Evolutionary conservation across 1,139 yeast species (phyloP).

Genomic region (Pichia sp.): DNA sequence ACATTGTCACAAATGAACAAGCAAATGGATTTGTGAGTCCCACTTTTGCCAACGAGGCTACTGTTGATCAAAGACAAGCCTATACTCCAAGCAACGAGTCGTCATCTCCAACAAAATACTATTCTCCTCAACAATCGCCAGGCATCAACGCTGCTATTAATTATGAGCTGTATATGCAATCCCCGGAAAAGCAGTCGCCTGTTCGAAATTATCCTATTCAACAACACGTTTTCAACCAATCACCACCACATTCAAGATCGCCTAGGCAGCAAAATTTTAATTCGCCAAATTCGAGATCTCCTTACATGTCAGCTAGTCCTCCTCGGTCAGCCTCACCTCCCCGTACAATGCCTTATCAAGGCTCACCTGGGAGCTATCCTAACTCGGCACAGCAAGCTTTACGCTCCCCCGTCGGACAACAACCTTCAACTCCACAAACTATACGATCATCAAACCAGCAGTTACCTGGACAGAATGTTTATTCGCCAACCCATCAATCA

Average conservation of each 20-base stretch:
- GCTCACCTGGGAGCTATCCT: background rate
- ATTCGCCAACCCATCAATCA: background rate
- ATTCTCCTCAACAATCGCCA: background rate
- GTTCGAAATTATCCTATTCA: background rate
- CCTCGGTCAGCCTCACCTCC: constrained; percentile 2
- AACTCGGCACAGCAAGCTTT: background rate
- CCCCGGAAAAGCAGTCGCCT: background rate
- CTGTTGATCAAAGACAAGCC: background rate
- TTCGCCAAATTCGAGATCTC: background rate
- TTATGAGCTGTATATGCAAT: background rate
- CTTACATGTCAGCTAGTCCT: background rate
- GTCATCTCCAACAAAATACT: background rate
- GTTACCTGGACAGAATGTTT: background rate
- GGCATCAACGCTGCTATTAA: background rate
- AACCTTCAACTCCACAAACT: background rate
- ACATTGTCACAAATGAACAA: background rate
- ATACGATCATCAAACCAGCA: background rate
- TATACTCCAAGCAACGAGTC: background rate
- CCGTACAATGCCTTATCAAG: background rate
- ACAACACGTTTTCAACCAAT: background rate
- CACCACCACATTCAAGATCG: constrained; percentile 4
- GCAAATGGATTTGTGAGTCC: background rate
- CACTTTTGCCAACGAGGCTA: background rate
- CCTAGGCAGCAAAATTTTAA: background rate
- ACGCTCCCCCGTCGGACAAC: background rate